A percentile compares a stretch with the other conserved stretches of the same genome.
Evolutionary conservation across 495 filamentous ascomycete genomes (phyloP).

Genomic region (Tuber calosporum): DNA sequence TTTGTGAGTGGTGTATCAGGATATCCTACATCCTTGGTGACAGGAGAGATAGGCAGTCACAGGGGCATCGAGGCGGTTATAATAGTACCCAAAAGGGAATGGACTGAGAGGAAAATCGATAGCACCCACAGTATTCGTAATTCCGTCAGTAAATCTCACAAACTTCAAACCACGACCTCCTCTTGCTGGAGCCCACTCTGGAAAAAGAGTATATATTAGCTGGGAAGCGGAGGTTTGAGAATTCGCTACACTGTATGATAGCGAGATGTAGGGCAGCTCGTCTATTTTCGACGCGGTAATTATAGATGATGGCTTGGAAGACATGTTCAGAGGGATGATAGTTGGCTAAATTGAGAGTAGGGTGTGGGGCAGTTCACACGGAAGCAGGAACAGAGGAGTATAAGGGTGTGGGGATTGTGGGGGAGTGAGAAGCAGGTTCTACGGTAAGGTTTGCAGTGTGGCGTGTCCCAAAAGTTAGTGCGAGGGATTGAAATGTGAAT

Average conservation of each 20-base stretch:
- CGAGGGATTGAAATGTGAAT: not conserved
- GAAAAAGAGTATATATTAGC: conserved; percentile 71
- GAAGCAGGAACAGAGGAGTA: not conserved
- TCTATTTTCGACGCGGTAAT: conserved; percentile 28
- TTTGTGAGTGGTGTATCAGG: not conserved
- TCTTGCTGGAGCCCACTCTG: conserved; percentile 67
- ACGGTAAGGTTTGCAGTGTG: not conserved
- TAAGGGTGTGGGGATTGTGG: not conserved
- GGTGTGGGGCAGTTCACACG: not conserved
- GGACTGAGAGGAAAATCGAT: conserved; percentile 5
- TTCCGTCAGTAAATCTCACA: conserved; percentile 88
- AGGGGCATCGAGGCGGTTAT: not conserved
- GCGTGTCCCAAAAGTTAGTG: not conserved
- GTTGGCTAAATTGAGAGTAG: not conserved
- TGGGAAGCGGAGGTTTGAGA: conserved; percentile 67
- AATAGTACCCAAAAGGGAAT: not conserved
- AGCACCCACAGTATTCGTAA: conserved; percentile 80
- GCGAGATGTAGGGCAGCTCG: conserved; percentile 51
- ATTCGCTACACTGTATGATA: conserved; percentile 67
- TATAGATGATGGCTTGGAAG: conserved; percentile 21
- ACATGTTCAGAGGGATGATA: conserved; percentile 6
- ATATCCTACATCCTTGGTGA: conserved; percentile 16
- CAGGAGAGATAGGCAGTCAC: not conserved
- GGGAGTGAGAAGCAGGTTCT: not conserved
- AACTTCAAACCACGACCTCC: conserved; percentile 68